Base-by-base conservation (phyloP, 2,329 filamentous ascomycete species). In the Aureobasidium uvarum region DNA sequence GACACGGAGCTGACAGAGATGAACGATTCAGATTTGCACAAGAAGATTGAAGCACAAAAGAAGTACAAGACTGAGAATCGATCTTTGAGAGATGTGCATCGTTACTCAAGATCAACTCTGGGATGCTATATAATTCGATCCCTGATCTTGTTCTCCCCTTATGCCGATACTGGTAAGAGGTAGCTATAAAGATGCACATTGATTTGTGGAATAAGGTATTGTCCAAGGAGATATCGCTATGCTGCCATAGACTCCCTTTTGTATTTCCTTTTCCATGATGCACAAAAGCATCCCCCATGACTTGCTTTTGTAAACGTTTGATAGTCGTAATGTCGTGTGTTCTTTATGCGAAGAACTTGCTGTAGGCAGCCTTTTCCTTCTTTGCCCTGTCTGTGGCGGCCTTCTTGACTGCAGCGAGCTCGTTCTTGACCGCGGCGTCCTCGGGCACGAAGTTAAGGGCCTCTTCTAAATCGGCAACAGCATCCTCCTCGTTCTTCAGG, bases 281-380 rank as follows among this genome's bases (percentile, higher is more conserved):
- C 33, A 39, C 45, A 51, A 41, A 62, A 51, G 45, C 58, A 20
- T 36, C 14, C 28, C 43, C 23, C 33, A 5, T 14, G 18, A n/a
- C 60, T 20, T 23, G 38, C 23, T 38, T 63, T 54, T 63, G 8
- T 33, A 20, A 36, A 51, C 45, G 36, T 65, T 38, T 38, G 20
- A 31, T 65, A 33, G 63, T 65, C 63, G 52, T 65, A 45, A 65
- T 56, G 20, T 65, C 63, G 63, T 65, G 39, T 55, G 23, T 50
- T 5, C 2, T 55, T 39, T 62, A 62, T 16, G 81, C 77, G 75
- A 98, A 98, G 79, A 96, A 95, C 81, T 96, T 98, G 81, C 89
- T 90, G 76, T 94, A 96, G 6, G 89, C 89, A 71, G 90, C 91
- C 85, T 93, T 96, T 82, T 97, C 91, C 85, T 93, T 96, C 76